Conservation (phyloP, 176 grass and related monocot genomes). For the Juncus inflexus region DNA sequence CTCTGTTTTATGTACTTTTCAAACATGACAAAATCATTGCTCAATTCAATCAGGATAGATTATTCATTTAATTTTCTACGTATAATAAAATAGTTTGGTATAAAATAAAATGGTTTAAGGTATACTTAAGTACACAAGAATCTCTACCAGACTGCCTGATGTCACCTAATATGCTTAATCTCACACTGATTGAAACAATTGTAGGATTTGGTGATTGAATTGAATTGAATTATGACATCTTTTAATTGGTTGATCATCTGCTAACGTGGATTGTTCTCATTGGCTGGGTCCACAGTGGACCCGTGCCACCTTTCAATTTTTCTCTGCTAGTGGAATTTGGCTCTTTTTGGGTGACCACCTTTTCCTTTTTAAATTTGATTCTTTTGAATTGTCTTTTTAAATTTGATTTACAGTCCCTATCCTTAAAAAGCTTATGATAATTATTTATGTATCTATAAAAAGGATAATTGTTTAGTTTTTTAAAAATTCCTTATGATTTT, state of each 20-base stretch:
- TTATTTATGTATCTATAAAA: too few species aligned
- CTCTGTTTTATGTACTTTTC: constrained; percentile 2
- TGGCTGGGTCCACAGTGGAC: too few species aligned
- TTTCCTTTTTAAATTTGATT: neutral
- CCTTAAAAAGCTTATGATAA: too few species aligned
- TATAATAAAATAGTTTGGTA: neutral
- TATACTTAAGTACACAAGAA: constrained; percentile 17
- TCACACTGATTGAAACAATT: constrained; percentile 26
- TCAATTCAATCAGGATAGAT: neutral
- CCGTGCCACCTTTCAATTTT: neutral
- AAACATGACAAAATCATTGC: neutral
- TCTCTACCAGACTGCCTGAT: constrained; percentile 19
- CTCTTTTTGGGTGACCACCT: neutral
- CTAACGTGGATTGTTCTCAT: neutral
- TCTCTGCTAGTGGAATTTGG: neutral
- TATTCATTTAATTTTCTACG: neutral
- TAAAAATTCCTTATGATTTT: neutral
- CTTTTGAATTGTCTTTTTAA: neutral
- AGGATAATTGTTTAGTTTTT: neutral
- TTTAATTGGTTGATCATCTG: constrained; percentile 1
- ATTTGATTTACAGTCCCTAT: neutral
- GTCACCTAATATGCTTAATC: constrained; percentile 19
- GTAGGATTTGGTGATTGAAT: neutral
- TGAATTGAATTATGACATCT: neutral
- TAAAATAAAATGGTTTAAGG: constrained; percentile 12